Conservation (phyloP, 1,139 yeast species). For the Saccharomyces hybrid region DNA sequence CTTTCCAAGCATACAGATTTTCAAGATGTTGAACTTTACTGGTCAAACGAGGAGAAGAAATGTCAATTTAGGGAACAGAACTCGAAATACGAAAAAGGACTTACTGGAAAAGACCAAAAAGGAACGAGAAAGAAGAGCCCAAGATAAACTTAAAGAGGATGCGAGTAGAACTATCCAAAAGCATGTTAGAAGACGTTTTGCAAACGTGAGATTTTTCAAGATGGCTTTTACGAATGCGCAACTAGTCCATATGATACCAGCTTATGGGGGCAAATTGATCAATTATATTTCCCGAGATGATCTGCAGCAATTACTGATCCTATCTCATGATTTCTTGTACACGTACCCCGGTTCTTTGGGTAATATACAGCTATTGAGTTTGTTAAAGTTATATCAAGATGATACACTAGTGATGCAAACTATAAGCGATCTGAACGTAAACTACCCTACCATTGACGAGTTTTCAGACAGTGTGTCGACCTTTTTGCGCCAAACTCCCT, state of each 20-base stretch:
- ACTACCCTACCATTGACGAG: background rate
- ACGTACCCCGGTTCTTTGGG: conserved; percentile 9
- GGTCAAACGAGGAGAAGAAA: conserved; percentile 57
- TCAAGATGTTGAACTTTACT: conserved; percentile 44
- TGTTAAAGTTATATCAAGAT: conserved; percentile 8
- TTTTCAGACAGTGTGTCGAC: background rate
- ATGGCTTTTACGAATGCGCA: conserved; percentile 6
- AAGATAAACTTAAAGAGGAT: conserved; percentile 43
- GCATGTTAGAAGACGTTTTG: conserved; percentile 36
- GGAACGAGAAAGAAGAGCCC: conserved; percentile 63
- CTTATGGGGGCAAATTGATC: conserved; percentile 22
- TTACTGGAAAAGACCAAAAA: conserved; percentile 53
- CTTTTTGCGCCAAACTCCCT: background rate
- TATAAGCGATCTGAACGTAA: conserved; percentile 7
- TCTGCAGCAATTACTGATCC: conserved; percentile 2
- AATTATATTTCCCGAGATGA: conserved; percentile 6
- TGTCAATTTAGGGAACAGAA: conserved; percentile 63
- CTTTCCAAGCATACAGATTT: background rate
- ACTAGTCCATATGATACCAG: conserved; percentile 10
- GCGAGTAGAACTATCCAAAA: conserved; percentile 43
- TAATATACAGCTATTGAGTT: conserved; percentile 8
- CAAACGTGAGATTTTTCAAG: conserved; percentile 20
- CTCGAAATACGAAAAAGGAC: conserved; percentile 25
- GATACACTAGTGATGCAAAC: conserved; percentile 9
- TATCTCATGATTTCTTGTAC: conserved; percentile 4